Evolutionary conservation across 2,329 filamentous ascomycete species (phyloP).

Genomic region (Dactylellina leptospora): DNA sequence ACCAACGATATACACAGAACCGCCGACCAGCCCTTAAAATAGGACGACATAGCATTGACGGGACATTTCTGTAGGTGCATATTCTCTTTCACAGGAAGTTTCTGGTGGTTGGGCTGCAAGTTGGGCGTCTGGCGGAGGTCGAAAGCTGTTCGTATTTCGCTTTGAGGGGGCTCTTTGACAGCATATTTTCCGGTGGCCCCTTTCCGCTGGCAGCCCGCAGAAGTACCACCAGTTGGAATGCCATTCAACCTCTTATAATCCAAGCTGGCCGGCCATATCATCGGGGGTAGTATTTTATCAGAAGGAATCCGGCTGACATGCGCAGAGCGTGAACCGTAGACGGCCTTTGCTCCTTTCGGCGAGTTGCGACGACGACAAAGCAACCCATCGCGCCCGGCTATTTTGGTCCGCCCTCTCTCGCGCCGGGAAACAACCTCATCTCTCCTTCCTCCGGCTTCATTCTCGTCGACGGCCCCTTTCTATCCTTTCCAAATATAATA

Average conservation of each 20-base stretch:
- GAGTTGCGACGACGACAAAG: slow-evolving; percentile 35
- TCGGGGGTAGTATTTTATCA: no score
- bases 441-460: not conserved
- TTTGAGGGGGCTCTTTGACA: slow-evolving; percentile 9
- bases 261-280: not conserved
- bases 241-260: not conserved
- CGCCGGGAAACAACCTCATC: not conserved
- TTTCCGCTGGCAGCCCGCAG: not conserved
- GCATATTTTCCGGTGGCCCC: not conserved
- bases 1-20: not conserved
- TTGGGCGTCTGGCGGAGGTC: slow-evolving; percentile 5
- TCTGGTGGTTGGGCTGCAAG: slow-evolving; percentile 8
- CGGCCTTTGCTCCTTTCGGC: no score
- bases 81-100: slow-evolving; percentile 8
- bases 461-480: not conserved
- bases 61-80: slow-evolving; percentile 30
- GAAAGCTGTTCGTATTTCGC: slow-evolving; percentile 7
- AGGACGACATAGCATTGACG: not conserved
- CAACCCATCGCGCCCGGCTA: not conserved
- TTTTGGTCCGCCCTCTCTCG: slow-evolving; percentile 15
- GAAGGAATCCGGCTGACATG: no score
- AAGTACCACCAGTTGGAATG: not conserved
- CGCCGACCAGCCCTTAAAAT: not conserved
- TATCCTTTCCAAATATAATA: not conserved
- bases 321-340: no score